A percentile compares a stretch with the other conserved stretches of the same genome.
Evolutionary conservation across 371 early-diverging fungal species (phyloP).

Genomic region (Mucor plumbeus): DNA sequence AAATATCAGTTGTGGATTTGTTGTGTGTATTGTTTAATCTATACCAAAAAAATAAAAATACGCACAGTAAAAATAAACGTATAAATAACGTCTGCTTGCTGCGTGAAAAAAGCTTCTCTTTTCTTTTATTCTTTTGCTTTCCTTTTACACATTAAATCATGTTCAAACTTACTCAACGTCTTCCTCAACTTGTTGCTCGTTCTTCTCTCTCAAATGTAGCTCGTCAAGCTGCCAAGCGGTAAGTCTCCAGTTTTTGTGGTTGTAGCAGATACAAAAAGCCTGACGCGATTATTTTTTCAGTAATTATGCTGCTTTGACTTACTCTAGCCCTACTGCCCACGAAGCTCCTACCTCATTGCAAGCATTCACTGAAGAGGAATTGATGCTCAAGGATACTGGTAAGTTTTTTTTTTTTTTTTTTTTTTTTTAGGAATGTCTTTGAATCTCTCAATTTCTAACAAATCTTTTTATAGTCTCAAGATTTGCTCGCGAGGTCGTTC

Average conservation of each 20-base stretch:
- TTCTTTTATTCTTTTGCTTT: neutral
- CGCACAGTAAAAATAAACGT: too few relatives aligned
- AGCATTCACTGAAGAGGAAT: conserved; percentile 84
- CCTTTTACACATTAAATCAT: neutral
- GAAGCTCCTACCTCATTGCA: conserved; percentile 66
- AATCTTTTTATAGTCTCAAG: conserved; percentile 64
- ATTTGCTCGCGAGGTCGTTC: conserved; percentile 84
- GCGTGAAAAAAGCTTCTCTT: neutral
- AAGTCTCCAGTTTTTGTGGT: neutral
- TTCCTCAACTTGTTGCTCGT: conserved; percentile 25
- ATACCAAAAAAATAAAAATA: too few relatives aligned
- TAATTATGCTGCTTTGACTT: conserved; percentile 37
- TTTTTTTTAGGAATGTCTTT: neutral
- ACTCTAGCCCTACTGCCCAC: conserved; percentile 44
- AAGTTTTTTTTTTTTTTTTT: too few relatives aligned
- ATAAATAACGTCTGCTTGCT: too few relatives aligned
- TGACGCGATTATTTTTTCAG: conserved; percentile 9
- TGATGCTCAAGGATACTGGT: conserved; percentile 79
- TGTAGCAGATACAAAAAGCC: neutral
- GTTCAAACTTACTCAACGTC: conserved; percentile 28
- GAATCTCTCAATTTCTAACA: neutral
- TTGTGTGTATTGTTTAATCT: too few relatives aligned
- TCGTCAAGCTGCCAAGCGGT: conserved; percentile 32
- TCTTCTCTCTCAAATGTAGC: conserved; percentile 14
- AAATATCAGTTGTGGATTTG: too few relatives aligned